A percentile compares a stretch with the other conserved stretches of the same genome.
Evolutionary conservation across 2,329 filamentous ascomycete genomes (phyloP).

Genomic region (Teratosphaeria viscida): DNA sequence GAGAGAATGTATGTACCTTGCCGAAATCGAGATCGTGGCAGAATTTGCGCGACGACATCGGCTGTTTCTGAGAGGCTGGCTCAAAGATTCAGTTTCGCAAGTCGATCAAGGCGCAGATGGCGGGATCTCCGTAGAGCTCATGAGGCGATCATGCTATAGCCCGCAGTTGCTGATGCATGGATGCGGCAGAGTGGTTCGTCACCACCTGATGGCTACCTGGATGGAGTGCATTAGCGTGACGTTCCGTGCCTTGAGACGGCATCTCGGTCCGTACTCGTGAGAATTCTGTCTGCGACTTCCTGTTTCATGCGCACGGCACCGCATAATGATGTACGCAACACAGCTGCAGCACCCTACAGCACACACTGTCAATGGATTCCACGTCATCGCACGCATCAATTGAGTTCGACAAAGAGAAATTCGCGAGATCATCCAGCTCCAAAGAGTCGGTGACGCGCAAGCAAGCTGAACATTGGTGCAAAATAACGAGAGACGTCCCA

Average conservation of each 20-base stretch:
- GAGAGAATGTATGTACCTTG: neutral
- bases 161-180: neutral
- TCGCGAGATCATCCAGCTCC: no score
- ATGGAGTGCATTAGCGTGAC: neutral
- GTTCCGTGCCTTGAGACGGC: neutral
- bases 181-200: neutral
- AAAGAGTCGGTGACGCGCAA: no score
- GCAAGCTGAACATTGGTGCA: no score
- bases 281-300: neutral
- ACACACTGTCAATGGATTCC: neutral
- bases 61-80: neutral
- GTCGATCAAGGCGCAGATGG: neutral
- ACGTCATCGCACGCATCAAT: neutral
- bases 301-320: neutral
- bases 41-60: neutral
- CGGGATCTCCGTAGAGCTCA: neutral
- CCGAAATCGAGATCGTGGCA: neutral
- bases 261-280: neutral
- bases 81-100: neutral
- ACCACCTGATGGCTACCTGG: neutral
- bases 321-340: neutral
- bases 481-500: no score
- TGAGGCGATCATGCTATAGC: neutral
- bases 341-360: neutral
- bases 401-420: neutral